Conservation (phyloP, 768 basidiomycete genomes). For the Russula sp. region DNA sequence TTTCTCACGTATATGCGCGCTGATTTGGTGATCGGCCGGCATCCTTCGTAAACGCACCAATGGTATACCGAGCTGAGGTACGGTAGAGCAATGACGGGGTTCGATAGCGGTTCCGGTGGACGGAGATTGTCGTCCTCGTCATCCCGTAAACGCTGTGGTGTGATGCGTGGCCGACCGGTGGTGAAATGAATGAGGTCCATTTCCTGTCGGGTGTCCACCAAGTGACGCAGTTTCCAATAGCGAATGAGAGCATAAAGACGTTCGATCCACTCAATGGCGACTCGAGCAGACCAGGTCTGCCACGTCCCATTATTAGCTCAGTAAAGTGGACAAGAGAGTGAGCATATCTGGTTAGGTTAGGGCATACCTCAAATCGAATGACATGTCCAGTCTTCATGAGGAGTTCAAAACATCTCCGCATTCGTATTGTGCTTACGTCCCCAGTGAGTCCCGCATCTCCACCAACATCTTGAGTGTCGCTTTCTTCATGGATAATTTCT, state of each 20-base stretch:
- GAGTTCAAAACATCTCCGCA: conserved; percentile 72
- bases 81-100: conserved; percentile 47
- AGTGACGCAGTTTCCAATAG: conserved; percentile 79
- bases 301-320: conserved; percentile 1
- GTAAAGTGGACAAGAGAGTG: neutral
- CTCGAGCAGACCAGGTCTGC: conserved; percentile 55
- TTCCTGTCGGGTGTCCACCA: conserved; percentile 67
- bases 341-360: neutral
- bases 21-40: conserved; percentile 63
- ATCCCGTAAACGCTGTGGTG: conserved; percentile 43
- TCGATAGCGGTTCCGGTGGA: conserved; percentile 42
- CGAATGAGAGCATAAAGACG: conserved; percentile 57
- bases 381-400: conserved; percentile 59
- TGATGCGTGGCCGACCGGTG: conserved; percentile 48
- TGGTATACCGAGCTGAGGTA: conserved; percentile 65
- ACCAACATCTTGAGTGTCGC: conserved; percentile 59
- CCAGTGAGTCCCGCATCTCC: conserved; percentile 45
- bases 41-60: conserved; percentile 81
- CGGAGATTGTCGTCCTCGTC: conserved; percentile 34
- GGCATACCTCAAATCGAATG: conserved; percentile 69
- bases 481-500: conserved; percentile 30
- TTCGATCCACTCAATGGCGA: conserved; percentile 82
- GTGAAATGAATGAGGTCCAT: conserved; percentile 63
- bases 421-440: conserved; percentile 41
- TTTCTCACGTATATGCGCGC: conserved; percentile 69